Evolutionary conservation across 768 basidiomycete genomes (phyloP), one percentile per base, ranked within the genome.

Genomic region (Lactarius sp.): DNA sequence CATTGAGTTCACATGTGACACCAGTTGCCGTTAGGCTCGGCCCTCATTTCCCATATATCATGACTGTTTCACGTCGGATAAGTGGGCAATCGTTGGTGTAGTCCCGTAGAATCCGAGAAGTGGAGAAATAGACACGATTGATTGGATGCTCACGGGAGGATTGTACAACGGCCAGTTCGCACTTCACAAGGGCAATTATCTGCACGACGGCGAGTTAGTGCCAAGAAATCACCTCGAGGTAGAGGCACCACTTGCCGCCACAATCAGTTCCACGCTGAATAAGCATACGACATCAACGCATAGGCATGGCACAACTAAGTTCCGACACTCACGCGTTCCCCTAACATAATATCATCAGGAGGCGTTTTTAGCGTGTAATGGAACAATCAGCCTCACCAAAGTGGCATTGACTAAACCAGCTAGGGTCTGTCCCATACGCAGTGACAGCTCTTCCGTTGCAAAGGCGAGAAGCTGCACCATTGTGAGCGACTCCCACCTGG

Each of bases 361-460:
- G n/a, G 57, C 34, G 6, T 41, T 42, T 46, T 64, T 13, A 22
- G 31, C 27, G 34, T 14, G 41, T 8, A 27, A 55, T 36, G 58
- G 37, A 54, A 12, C 47, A 54, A 34, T 52, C 41, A 37, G 64
- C 59, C 72, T 62, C 66, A 91, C 88, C 67, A 92, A 76, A 14
- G 92, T 94, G 22, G 92, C 92, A 74, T 94, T 94, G 60, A 94
- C 72, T 2, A 94, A 80, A 44, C 92, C 92, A 3, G 91, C 90
- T 12, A 92, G 75, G 2, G 91, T 91, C 73, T 90, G 87, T 1
- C 92, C 92, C 1, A 93, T 85, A 36, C 91, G 84, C 60, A 92
- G 70, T 3, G 92, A 89, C 18, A 94, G 68, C 66, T 94, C 90
- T 63, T 94, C 92, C 0, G 92, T 94, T 1, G 90, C 90, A 70